Evolutionary conservation across 768 basidiomycete genomes (phyloP), one percentile per base, ranked within the genome.

Genomic region (Psilocybe cyanescens): DNA sequence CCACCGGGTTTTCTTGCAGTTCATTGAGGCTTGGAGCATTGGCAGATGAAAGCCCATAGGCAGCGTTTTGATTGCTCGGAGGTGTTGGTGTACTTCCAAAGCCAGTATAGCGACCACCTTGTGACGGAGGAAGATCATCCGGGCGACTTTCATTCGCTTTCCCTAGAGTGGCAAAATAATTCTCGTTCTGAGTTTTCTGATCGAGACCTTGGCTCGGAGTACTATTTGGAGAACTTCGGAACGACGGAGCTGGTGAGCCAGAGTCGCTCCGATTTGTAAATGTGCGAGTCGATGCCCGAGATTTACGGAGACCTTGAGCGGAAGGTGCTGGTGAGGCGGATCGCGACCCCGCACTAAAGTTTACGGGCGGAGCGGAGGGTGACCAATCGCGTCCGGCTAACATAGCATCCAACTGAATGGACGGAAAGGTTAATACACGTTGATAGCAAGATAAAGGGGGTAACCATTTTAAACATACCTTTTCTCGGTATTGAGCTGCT

Each of bases 401-500:
- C 46, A 83, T 79, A 17, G 89, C 88, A 67, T 94, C 89, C 63
- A 98, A 81, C 95, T 97, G 71, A 59, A 57, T 74, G 59, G 73
- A 68, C 60, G n/a, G 65, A 60, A 59, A 53, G 50, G 55, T 52
- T 45, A 33, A 57, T 28, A 55, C 19, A 60, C 57, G 57, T 61
- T 64, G 28, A 57, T 66, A 62, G 57, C 48, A 28, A 59, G 49
- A 44, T 55, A 60, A 57, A 31, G n/a, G 60, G 52, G 57, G 49
- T 55, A 44, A 62, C 45, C 47, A n/a, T 45, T 35, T 45, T 49
- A 4, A 45, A 61, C 79, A 57, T 66, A 92, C 95, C 83, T 97
- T 99, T 75, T 95, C 93, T 46, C 92, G 87, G 76, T 99, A 99
- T 76, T 98, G 95, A 2, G 91, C 80, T 1, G 95, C 97, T 2